Conservation (phyloP, 768 basidiomycete genomes). For the Galerina marginata region DNA sequence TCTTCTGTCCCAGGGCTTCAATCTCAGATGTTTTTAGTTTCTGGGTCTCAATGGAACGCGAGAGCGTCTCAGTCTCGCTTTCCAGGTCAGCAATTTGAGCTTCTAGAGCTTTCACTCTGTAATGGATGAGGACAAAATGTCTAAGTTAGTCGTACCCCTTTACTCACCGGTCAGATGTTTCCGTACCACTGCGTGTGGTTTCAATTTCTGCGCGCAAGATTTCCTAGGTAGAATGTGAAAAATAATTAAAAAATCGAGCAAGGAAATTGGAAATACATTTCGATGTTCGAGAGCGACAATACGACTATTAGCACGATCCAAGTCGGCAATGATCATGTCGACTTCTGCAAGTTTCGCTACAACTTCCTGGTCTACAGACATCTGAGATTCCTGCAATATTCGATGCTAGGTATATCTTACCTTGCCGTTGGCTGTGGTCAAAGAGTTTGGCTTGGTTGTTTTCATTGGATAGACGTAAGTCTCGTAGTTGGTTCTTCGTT, state of each 20-base stretch:
- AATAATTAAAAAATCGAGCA: not conserved
- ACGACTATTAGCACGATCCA: constrained; percentile 93
- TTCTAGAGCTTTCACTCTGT: constrained; percentile 76
- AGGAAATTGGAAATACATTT: constrained; percentile 61
- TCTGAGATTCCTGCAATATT: not conserved
- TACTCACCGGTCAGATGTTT: constrained; percentile 71
- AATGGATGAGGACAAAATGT: constrained; percentile 4
- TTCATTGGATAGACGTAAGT: constrained; percentile 90
- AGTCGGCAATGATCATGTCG: constrained; percentile 93
- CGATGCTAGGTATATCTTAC: constrained; percentile 36
- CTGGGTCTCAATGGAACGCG: constrained; percentile 68
- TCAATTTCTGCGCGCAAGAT: constrained; percentile 96
- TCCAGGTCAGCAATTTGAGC: constrained; percentile 78
- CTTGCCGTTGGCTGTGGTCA: constrained; percentile 90
- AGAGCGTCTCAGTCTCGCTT: constrained; percentile 72
- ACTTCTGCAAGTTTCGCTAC: constrained; percentile 89
- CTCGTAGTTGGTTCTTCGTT: constrained; percentile 86
- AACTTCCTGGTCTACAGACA: constrained; percentile 81
- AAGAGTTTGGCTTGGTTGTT: constrained; percentile 91
- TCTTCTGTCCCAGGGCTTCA: constrained; percentile 54
- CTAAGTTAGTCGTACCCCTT: not conserved
- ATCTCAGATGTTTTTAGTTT: constrained; percentile 51
- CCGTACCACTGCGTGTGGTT: constrained; percentile 78
- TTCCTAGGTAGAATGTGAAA: constrained; percentile 57
- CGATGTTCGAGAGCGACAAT: constrained; percentile 92